Conservation (phyloP, 352 stramenopile genomes). For the Phytophthora capsici region DNA sequence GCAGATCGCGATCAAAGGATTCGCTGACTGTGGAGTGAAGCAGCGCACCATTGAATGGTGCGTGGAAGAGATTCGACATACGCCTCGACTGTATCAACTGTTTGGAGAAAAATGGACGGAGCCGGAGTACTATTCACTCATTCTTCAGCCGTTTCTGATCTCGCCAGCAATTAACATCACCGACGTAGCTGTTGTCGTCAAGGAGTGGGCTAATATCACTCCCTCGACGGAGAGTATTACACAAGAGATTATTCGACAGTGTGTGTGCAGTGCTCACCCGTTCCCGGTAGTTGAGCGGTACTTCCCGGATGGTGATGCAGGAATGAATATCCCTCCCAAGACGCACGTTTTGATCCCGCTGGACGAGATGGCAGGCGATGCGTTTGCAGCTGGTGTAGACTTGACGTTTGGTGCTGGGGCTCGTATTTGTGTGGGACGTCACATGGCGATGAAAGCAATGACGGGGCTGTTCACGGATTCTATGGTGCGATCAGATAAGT, state of each 20-base stretch:
- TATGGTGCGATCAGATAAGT: constrained; percentile 31
- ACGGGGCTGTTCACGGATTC: constrained; percentile 36
- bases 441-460: constrained; percentile 49
- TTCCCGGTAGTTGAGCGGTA: constrained; percentile 41
- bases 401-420: constrained; percentile 41
- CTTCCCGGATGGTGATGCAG: constrained; percentile 23
- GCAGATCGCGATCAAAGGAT: constrained; percentile 40
- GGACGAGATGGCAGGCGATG: constrained; percentile 40
- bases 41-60: constrained; percentile 34
- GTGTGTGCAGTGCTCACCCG: constrained; percentile 36
- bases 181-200: constrained; percentile 31
- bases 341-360: constrained; percentile 41
- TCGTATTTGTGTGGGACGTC: constrained; percentile 35
- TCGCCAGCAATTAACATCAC: constrained; percentile 44
- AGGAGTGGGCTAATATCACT: constrained; percentile 26
- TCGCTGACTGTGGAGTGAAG: constrained; percentile 25
- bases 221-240: constrained; percentile 21
- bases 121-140: constrained; percentile 42
- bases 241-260: constrained; percentile 37
- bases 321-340: constrained; percentile 28
- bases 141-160: constrained; percentile 42
- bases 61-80: constrained; percentile 29
- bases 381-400: constrained; percentile 37
- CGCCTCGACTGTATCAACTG: constrained; percentile 29
- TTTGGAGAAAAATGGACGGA: constrained; percentile 38